Percentiles rank a stretch among this genome's conserved stretches.
Conservation (phyloP, 2,329 filamentous ascomycete species). For the Cladosporium sp. region DNA sequence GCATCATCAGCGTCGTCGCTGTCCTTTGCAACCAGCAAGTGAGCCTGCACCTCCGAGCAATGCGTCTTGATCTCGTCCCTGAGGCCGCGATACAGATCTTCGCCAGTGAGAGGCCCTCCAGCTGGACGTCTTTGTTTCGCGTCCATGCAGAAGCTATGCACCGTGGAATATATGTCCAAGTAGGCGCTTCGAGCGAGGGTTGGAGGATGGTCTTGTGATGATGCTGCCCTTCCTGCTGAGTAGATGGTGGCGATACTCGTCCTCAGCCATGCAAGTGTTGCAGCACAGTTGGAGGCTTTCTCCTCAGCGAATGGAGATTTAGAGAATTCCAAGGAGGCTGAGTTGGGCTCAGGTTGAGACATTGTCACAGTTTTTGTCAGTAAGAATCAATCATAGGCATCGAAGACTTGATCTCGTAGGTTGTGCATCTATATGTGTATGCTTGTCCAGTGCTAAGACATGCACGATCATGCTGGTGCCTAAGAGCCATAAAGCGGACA, state of each 20-base stretch:
- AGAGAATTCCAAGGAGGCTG: background rate
- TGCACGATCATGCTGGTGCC: background rate
- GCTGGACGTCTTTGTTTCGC: background rate
- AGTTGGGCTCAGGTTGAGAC: background rate
- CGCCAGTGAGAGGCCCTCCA: background rate
- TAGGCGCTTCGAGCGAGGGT: conserved; percentile 7
- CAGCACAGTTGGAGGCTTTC: background rate
- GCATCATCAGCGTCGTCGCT: background rate
- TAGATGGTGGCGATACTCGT: background rate
- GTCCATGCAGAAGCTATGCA: conserved; percentile 2
- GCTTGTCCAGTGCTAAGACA: background rate
- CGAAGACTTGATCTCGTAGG: background rate
- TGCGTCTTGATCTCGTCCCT: background rate
- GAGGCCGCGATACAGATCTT: background rate
- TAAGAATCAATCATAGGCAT: background rate
- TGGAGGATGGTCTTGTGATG: background rate
- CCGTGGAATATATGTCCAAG: background rate
- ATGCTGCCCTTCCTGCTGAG: background rate
- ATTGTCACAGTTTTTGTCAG: background rate
- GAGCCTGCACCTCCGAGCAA: background rate
- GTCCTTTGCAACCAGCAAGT: background rate
- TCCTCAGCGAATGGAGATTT: background rate
- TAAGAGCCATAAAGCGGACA: background rate
- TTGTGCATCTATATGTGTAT: background rate
- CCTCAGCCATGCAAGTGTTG: conserved; percentile 1